phyloP scores from a whole-genome alignment of 148 eudicot species.

The Nyssa sinensis region DNA sequence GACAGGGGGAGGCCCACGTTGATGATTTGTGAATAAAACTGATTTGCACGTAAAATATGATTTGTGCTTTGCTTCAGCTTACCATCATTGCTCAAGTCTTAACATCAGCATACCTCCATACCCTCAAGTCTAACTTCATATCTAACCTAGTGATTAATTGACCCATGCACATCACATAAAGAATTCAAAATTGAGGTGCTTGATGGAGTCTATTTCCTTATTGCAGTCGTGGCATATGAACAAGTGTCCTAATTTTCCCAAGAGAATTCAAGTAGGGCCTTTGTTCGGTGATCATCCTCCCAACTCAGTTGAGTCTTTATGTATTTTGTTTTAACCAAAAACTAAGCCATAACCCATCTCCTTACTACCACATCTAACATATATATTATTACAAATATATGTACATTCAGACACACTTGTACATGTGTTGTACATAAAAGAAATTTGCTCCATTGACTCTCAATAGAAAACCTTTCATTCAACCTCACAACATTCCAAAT shows the following conservation, averaged over 20 bases:
- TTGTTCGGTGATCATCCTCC: no score
- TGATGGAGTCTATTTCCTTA: no score
- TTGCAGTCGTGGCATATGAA: no score
- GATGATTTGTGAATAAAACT: no score
- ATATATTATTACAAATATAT: no score
- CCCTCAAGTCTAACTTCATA: background rate
- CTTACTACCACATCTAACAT: background rate
- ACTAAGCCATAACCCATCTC: background rate
- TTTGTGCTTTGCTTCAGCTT: background rate
- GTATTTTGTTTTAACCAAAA: no score
- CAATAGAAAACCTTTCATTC: background rate
- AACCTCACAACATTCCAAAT: background rate
- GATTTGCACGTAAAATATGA: constrained; percentile 37
- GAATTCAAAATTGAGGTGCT: no score
- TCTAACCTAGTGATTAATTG: background rate
- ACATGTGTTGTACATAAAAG: background rate
- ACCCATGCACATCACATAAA: background rate
- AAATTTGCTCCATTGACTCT: background rate
- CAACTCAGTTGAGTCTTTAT: no score
- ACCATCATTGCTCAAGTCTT: background rate
- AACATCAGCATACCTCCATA: background rate
- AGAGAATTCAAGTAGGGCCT: no score
- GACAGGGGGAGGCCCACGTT: no score
- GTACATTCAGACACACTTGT: background rate
- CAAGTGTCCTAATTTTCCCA: no score